Base-by-base conservation (phyloP, 768 basidiomycete species). In the Boletus rex-veris region DNA sequence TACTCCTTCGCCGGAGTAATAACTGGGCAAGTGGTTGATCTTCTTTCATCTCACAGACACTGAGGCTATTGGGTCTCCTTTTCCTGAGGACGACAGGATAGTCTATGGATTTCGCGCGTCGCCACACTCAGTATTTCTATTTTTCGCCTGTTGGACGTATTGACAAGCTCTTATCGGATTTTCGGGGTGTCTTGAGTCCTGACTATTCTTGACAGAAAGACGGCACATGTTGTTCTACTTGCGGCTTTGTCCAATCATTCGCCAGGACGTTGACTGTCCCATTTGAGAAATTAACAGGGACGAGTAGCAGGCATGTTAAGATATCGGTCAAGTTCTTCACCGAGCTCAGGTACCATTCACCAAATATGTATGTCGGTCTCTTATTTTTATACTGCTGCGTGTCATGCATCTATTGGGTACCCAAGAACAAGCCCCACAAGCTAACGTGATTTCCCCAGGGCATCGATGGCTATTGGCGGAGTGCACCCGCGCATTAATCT, bases 301-400 rank as follows among this genome's bases (percentile, higher is more conserved):
- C 50, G 10, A 50, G 31, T 5, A 38, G 50, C 52, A 63, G 55
- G 63, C 43, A 67, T 54, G 19, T 54, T 53, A 45, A 33, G 45
- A 26, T 26, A 50, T 46, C 40, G 21, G 57, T 40, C 3, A 39
- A 45, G 24, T 50, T 48, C 40, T 40, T 40, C 48, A 28, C 49
- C 36, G n/a, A 48, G 19, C 21, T 28, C 43, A 62, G 59, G 59
- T 50, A 62, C 53, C 11, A 48, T 38, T 40, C 24, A 45, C 37
- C 47, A 31, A 47, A 52, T 59, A 53, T 33, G 41, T 59, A 53
- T 33, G 41, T 53, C 53, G n/a, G 49, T 45, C 45, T 38, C 31
- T 40, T 33, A 45, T 42, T 50, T 19, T n/a, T 46, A n/a, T 50
- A 24, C 21, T 37, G 46, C 46, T 21, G 43, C 51, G 19, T 52